A percentile compares a stretch with the other conserved stretches of the same genome.
phyloP scores from a whole-genome alignment of 768 basidiomycete species.

The Leucosporidium creatinivorum region DNA sequence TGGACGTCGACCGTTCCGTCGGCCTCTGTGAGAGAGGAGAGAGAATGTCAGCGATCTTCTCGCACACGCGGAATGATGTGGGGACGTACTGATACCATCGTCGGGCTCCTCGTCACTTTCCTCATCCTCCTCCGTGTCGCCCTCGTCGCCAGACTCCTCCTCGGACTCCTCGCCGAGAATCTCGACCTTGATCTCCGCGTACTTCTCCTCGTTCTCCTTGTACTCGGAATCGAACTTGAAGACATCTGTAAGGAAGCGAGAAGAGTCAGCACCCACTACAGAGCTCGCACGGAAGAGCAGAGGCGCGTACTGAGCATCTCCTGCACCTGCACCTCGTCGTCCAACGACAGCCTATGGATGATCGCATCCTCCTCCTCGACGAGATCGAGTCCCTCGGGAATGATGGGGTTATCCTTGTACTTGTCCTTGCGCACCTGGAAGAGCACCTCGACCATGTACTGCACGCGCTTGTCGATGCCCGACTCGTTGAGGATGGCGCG shows the following conservation, averaged over 20 bases:
- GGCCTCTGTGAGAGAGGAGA: slow-evolving; percentile 44
- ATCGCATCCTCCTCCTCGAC: slow-evolving; percentile 98
- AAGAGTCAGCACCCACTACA: slow-evolving; percentile 16
- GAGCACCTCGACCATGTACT: slow-evolving; percentile 98
- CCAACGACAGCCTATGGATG: slow-evolving; percentile 83
- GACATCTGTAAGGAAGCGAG: slow-evolving; percentile 54
- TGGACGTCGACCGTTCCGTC: slow-evolving; percentile 82
- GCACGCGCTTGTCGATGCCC: slow-evolving; percentile 86
- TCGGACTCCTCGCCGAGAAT: slow-evolving; percentile 78
- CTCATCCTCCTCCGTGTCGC: slow-evolving; percentile 50
- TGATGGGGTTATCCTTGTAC: slow-evolving; percentile 94
- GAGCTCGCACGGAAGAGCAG: too few relatives aligned
- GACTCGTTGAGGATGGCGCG: slow-evolving; percentile 86
- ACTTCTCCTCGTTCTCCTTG: slow-evolving; percentile 86
- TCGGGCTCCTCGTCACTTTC: slow-evolving; percentile 55
- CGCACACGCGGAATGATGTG: neutral
- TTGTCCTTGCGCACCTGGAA: slow-evolving; percentile 99
- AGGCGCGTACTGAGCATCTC: slow-evolving; percentile 76
- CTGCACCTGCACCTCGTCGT: slow-evolving; percentile 88
- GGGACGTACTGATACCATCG: slow-evolving; percentile 44
- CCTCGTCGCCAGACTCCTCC: slow-evolving; percentile 50
- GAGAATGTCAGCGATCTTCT: neutral
- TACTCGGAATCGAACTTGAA: slow-evolving; percentile 90
- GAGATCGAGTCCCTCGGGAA: slow-evolving; percentile 88
- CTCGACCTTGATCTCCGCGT: slow-evolving; percentile 80